Evolutionary conservation across 2,329 filamentous ascomycete genomes (phyloP).

Genomic region (Ophiostoma australiae): DNA sequence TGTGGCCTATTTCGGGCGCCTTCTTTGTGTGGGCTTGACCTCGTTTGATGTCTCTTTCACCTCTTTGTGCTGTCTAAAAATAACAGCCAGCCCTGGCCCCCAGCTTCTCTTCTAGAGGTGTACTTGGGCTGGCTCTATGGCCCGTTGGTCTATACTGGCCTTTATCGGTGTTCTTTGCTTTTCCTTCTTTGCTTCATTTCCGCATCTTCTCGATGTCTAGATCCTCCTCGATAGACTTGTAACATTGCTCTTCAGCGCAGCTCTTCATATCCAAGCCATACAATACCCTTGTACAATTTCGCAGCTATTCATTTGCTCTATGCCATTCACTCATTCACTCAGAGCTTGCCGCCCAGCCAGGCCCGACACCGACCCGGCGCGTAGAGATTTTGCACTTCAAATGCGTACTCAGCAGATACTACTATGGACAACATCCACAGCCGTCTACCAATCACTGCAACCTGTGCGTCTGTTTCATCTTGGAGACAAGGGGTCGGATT

Average conservation of each 20-base stretch:
- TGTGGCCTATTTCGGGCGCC: not conserved
- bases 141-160: not conserved
- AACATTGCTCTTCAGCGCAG: too few relatives aligned
- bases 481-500: not conserved
- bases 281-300: too few relatives aligned
- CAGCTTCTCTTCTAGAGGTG: not conserved
- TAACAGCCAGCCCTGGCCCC: not conserved
- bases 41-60: not conserved
- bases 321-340: too few relatives aligned
- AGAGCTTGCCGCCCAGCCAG: not conserved
- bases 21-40: not conserved
- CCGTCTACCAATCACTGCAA: not conserved
- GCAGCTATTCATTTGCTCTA: too few relatives aligned
- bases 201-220: not conserved
- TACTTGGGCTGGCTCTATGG: too few relatives aligned
- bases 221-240: not conserved
- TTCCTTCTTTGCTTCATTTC: too few relatives aligned
- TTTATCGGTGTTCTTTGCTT: not conserved
- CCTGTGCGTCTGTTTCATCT: conserved; percentile 24
- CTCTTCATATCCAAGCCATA: too few relatives aligned
- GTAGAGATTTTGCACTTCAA: not conserved
- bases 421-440: not conserved
- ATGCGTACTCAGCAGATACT: not conserved
- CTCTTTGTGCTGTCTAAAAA: not conserved
- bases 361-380: not conserved